Conservation (phyloP, 805 yeast genomes). For the Metschnikowia arizonensis region DNA sequence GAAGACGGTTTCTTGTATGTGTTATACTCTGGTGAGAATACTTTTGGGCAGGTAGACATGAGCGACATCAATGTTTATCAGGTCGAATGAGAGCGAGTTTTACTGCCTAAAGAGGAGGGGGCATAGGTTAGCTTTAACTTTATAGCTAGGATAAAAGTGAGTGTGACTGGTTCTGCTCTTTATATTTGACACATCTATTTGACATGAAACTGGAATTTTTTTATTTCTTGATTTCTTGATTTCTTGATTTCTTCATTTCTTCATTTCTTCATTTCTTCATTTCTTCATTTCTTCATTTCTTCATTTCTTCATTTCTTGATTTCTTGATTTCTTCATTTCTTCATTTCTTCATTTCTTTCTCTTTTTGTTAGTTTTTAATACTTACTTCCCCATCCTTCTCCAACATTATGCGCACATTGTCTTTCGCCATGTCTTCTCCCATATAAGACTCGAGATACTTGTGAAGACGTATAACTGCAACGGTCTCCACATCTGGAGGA, state of each 20-base stretch:
- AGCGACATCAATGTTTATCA: no score
- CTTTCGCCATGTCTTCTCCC: conserved; percentile 6
- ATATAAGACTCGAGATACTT: conserved; percentile 7
- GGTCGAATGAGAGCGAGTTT: conserved; percentile 2
- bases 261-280: no score
- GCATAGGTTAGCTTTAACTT: background rate
- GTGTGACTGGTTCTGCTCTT: conserved; percentile 5
- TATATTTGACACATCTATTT: background rate
- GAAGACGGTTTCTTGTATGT: conserved; percentile 97
- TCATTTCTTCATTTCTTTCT: no score
- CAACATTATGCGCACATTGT: conserved; percentile 11
- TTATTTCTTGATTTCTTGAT: no score
- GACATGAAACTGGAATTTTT: no score
- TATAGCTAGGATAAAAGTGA: background rate
- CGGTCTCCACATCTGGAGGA: conserved; percentile 1
- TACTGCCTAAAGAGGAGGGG: background rate
- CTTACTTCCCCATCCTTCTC: conserved; percentile 12
- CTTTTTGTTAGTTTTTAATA: no score
- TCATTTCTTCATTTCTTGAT: no score
- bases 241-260: no score
- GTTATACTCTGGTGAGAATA: conserved; percentile 94
- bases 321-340: no score
- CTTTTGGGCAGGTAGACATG: conserved; percentile 62
- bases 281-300: no score
- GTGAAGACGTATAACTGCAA: conserved; percentile 7